Evolutionary conservation across 495 filamentous ascomycete species (phyloP), one percentile per base, ranked within the genome.

Genomic region (Collariella sp.): DNA sequence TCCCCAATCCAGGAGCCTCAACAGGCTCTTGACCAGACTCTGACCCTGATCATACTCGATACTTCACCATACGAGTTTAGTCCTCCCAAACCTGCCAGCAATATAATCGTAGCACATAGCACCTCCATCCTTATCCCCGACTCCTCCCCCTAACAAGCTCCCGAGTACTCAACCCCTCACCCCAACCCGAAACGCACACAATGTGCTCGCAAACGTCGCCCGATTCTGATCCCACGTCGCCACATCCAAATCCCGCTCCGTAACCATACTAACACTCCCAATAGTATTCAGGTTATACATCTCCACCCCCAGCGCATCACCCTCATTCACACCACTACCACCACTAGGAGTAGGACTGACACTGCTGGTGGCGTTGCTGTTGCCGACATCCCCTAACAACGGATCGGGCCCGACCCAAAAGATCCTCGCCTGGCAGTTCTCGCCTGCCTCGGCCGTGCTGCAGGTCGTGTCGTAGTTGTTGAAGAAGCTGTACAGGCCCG

Each of bases 351-450:
- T n/a, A n/a, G n/a, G n/a, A n/a, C n/a, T n/a, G n/a, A n/a, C n/a
- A n/a, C n/a, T n/a, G n/a, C n/a, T n/a, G n/a, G n/a, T n/a, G n/a
- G n/a, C n/a, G n/a, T n/a, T 48, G 7, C 34, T 12, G 7, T 23
- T 40, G 19, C 11, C 23, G 20, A 31, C 43, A 18, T 7, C 19
- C 9, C 23, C 11, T 31, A 31, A 4, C 26, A 31, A 31, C 26
- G 26, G 26, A 9, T 29, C 41, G 15, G 39, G 44, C 7, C 49
- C 60, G 20, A 65, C 54, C 50, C 41, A 61, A 16, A 66, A 57
- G 70, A 95, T 91, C 60, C 87, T 83, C 46, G 84, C 77, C 73
- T 96, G 91, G 70, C 91, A 96, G 51, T 79, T 83, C 65, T 93
- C 80, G n/a, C 76, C 75, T 1, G 68, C 62, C 11, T 67, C 72